Percentiles rank a stretch among this genome's conserved stretches.
Evolutionary conservation across 257 asterid species (phyloP).

Genomic region (Gentiana macrophylla): DNA sequence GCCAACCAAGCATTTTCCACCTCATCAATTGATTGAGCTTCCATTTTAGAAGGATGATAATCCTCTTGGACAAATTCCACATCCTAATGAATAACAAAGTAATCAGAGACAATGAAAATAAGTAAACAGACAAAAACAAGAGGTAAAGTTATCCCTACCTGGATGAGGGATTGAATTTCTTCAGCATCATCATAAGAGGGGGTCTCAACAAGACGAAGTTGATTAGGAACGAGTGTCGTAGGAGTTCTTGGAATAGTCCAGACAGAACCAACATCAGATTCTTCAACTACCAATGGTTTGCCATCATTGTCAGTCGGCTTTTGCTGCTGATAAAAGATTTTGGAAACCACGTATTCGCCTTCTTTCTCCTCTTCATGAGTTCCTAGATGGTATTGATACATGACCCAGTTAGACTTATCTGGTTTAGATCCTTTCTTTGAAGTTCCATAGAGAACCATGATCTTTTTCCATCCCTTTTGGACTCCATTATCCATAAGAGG

Average conservation of each 20-base stretch:
- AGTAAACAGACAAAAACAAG: neutral
- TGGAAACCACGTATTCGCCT: slow-evolving; percentile 70
- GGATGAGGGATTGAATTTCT: slow-evolving; percentile 19
- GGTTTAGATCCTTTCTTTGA: slow-evolving; percentile 49
- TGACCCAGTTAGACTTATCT: slow-evolving; percentile 68
- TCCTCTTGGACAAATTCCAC: slow-evolving; percentile 21
- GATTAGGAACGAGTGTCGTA: slow-evolving; percentile 43
- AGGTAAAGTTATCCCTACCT: slow-evolving; percentile 33
- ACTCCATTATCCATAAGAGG: slow-evolving; percentile 38
- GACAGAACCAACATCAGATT: slow-evolving; percentile 24
- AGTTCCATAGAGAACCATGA: slow-evolving; percentile 49
- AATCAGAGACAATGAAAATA: too few relatives aligned
- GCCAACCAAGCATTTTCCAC: slow-evolving; percentile 27
- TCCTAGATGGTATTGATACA: slow-evolving; percentile 96
- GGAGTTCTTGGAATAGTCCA: slow-evolving; percentile 66
- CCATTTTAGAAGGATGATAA: slow-evolving; percentile 11
- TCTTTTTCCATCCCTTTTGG: slow-evolving; percentile 71
- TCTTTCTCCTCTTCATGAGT: slow-evolving; percentile 50
- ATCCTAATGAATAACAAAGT: slow-evolving; percentile 20
- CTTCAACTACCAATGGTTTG: slow-evolving; percentile 24
- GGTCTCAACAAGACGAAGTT: slow-evolving; percentile 42
- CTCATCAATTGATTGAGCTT: slow-evolving; percentile 26
- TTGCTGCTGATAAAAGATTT: slow-evolving; percentile 54
- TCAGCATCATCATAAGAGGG: slow-evolving; percentile 33
- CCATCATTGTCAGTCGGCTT: slow-evolving; percentile 33